These are phyloP conservation scores for Penicillium sp. DNA, from an alignment of 2,329 filamentous ascomycete genomes.

Conservation along the genomic window DNA sequence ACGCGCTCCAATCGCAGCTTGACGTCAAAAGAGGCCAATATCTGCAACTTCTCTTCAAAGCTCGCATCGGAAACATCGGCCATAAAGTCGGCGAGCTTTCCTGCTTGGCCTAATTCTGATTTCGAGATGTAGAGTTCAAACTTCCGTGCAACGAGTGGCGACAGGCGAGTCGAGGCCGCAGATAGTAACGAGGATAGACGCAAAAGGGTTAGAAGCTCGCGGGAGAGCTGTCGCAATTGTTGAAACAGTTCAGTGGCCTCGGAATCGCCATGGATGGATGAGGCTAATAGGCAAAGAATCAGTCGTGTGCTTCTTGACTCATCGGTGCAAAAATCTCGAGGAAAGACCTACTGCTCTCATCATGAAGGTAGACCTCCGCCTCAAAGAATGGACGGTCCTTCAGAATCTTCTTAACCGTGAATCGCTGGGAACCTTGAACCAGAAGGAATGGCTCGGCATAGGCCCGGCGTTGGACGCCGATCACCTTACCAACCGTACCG, in stretches of 20 bases:
- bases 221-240: constrained; percentile 79
- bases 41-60: constrained; percentile 86
- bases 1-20: constrained; percentile 79
- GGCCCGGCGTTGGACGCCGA: constrained; percentile 74
- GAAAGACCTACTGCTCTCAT: constrained; percentile 65
- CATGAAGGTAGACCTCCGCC: constrained; percentile 71
- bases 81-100: constrained; percentile 92
- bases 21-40: constrained; percentile 79
- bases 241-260: constrained; percentile 73
- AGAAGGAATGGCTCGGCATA: constrained; percentile 78
- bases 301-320: background rate
- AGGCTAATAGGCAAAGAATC: constrained; percentile 30
- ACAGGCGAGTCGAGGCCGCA: constrained; percentile 69
- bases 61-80: constrained; percentile 85
- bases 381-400: constrained; percentile 86
- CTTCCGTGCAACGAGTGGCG: constrained; percentile 81
- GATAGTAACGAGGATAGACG: constrained; percentile 83
- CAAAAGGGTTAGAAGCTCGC: constrained; percentile 82
- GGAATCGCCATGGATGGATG: constrained; percentile 57
- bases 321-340: background rate
- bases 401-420: constrained; percentile 72
- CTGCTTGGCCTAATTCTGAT: constrained; percentile 81
- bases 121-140: constrained; percentile 85
- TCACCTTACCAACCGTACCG: constrained; percentile 79
- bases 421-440: constrained; percentile 80